These are phyloP conservation scores for Suhomyces taliae DNA, from an alignment of 1,139 yeast species.

Conservation along the genomic window DNA sequence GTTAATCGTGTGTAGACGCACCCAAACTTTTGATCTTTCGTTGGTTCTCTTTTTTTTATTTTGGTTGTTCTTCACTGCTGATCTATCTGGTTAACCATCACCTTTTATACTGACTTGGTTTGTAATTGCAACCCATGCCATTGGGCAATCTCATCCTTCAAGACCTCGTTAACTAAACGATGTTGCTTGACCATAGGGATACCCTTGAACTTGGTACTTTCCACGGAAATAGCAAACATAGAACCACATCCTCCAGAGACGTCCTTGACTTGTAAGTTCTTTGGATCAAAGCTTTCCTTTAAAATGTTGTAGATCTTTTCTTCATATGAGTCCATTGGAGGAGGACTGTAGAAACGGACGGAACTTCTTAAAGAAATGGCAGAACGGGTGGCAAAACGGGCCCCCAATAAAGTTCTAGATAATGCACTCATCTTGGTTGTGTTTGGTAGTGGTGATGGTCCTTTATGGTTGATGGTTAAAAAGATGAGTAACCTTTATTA, in stretches of 20 bases:
- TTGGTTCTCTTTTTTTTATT: no score
- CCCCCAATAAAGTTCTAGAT: conserved; percentile 1
- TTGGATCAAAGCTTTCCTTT: conserved; percentile 56
- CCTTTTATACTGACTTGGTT: conserved; percentile 45
- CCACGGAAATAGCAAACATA: conserved; percentile 87
- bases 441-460: background rate
- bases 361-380: background rate
- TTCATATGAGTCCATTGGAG: conserved; percentile 64
- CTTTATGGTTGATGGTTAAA: background rate
- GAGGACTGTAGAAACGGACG: conserved; percentile 10
- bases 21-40: no score
- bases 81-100: background rate
- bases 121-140: conserved; percentile 95
- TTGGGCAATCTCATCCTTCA: conserved; percentile 80
- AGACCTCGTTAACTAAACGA: conserved; percentile 75
- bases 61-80: background rate
- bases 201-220: conserved; percentile 74
- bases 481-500: conserved; percentile 3
- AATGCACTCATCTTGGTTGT: conserved; percentile 1
- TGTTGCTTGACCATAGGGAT: conserved; percentile 87
- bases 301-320: conserved; percentile 59
- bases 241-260: conserved; percentile 97
- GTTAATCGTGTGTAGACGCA: no score
- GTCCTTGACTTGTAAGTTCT: conserved; percentile 65
- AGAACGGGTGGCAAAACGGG: background rate